These are phyloP conservation scores for Artemisia annua DNA, from an alignment of 129 eudicot genomes.

Conservation along the genomic window DNA sequence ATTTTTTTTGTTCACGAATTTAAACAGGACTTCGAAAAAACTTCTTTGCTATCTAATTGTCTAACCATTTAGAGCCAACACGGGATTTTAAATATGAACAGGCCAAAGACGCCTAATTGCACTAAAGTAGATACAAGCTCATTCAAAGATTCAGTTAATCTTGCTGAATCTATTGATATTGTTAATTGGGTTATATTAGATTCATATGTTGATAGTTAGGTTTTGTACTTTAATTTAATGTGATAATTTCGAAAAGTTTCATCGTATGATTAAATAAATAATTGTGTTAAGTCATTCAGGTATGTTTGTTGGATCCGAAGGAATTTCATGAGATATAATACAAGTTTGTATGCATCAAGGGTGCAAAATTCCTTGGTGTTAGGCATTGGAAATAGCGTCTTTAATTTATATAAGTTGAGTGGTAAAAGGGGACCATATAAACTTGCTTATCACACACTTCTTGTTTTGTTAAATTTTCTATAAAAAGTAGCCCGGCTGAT, in stretches of 20 bases:
- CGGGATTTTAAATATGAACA: neutral
- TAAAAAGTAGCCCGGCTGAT: neutral
- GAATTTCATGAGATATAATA: constrained; percentile 17
- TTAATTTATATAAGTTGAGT: neutral
- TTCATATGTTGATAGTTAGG: neutral
- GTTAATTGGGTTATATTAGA: neutral
- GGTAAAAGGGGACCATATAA: constrained; percentile 14
- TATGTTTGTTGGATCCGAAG: constrained; percentile 35
- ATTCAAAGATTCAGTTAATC: constrained; percentile 23
- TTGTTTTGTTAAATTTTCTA: neutral
- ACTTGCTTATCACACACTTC: constrained; percentile 18
- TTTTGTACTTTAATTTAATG: neutral
- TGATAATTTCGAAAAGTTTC: constrained; percentile 14
- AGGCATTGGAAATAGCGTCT: constrained; percentile 27
- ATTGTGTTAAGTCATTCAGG: constrained; percentile 3
- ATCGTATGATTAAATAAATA: constrained; percentile 20
- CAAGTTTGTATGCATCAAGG: constrained; percentile 6
- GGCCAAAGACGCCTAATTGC: neutral
- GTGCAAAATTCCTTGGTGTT: constrained; percentile 27
- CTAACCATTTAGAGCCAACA: no score
- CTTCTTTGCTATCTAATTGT: no score
- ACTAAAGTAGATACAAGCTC: neutral
- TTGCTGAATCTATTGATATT: neutral
- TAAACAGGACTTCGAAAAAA: no score
- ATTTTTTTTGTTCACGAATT: no score